Evolutionary conservation across 768 basidiomycete genomes (phyloP), one percentile per base, ranked within the genome.

Genomic region (Mrakia gelida): DNA sequence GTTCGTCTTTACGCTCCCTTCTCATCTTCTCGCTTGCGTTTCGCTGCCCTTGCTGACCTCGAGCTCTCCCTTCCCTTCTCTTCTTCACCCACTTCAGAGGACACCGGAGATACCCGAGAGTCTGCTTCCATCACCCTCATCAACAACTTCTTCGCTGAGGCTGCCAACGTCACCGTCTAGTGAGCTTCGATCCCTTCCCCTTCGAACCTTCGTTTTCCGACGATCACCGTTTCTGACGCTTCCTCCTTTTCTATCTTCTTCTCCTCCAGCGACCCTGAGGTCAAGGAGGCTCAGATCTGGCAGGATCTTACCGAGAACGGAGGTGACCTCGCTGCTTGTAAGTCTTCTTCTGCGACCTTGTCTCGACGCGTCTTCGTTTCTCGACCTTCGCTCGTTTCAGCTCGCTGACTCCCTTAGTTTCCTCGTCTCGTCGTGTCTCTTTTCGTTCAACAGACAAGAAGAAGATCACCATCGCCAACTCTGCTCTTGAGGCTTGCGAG

Each of bases 61-160:
- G 45, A 45, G 45, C 45, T 45, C 61, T 76, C 15, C 13, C 49
- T 16, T 23, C 30, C 26, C 32, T 43, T 21, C 6, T 21, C 32
- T 32, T 38, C 18, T 9, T 41, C 65, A 15, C 28, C n/a, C 7
- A 98, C 98, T 91, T 98, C 98, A 88, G 96, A 97, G 62, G 95
- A 98, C 85, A 99, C 97, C 18, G 97, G 97, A 79, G 97, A 99
- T 84, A 99, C 97, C 56, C 94, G 97, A 84, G 97, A 98, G 87
- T 95, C 94, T 3, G 91, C 97, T 41, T 90, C 97, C 26, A 98
- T 98, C 85, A 92, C 93, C 43, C 90, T 99, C 81, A 91, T 96
- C 86, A 91, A 90, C 81, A 91, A 98, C 87, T 99, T 99, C 90
- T 88, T 90, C 81, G 89, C 89, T 59, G 97, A 99, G 86, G 90